Evolutionary conservation across 148 eudicot genomes (phyloP).

Genomic region (Agrostemma githago): DNA sequence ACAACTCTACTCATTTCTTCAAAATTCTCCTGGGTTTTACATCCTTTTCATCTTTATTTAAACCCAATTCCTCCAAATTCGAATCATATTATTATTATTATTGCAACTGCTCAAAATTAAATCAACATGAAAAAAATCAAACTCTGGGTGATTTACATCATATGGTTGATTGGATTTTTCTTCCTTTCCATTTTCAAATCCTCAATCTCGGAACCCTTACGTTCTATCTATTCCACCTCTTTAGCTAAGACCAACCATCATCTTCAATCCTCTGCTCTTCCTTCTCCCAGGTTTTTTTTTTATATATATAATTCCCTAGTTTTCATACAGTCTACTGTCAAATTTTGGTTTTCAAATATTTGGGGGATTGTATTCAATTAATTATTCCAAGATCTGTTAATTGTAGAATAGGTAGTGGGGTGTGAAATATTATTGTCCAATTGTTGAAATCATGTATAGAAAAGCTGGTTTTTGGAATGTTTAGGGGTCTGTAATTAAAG

Average conservation of each 20-base stretch:
- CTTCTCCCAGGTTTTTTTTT: constrained; percentile 18
- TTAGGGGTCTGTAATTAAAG: too few species aligned
- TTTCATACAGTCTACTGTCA: neutral
- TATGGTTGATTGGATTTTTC: constrained; percentile 27
- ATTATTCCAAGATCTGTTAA: neutral
- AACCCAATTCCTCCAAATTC: neutral
- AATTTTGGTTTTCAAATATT: neutral
- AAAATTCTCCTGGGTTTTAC: neutral
- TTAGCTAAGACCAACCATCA: constrained; percentile 16
- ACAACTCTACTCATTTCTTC: neutral
- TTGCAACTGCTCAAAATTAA: neutral
- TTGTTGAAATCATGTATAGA: too few species aligned
- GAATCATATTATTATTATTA: neutral
- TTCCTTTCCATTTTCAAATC: constrained; percentile 26
- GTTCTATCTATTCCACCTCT: constrained; percentile 11
- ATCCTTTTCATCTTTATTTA: neutral
- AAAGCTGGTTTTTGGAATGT: too few species aligned
- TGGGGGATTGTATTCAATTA: neutral
- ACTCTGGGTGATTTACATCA: constrained; percentile 1
- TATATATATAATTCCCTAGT: too few species aligned
- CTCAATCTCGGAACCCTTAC: constrained; percentile 15
- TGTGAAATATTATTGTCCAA: neutral
- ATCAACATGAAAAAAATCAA: constrained; percentile 21
- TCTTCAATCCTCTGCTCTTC: constrained; percentile 17
- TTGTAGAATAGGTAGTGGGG: neutral